Conservation (phyloP, 768 basidiomycete species). For the Termitomyces sp. region DNA sequence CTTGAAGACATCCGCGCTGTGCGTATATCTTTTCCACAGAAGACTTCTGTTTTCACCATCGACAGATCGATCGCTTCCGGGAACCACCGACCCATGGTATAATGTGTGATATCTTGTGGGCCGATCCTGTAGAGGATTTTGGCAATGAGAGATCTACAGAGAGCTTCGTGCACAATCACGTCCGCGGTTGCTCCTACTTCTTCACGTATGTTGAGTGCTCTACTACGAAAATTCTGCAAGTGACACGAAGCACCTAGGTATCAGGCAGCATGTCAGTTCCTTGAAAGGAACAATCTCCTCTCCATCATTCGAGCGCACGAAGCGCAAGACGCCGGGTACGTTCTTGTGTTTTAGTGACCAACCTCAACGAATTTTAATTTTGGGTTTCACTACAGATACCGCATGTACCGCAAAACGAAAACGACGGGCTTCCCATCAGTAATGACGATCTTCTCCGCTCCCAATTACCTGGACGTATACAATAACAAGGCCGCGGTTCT, state of each 20-base stretch:
- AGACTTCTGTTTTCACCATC: background rate
- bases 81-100: conserved; percentile 96
- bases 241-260: conserved; percentile 47
- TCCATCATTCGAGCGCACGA: conserved; percentile 98
- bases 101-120: conserved; percentile 99
- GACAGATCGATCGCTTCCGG: conserved; percentile 92
- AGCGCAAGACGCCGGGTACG: conserved; percentile 96
- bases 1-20: conserved; percentile 91
- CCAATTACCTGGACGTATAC: conserved; percentile 97
- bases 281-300: conserved; percentile 93
- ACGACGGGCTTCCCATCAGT: conserved; percentile 98
- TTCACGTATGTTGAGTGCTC: conserved; percentile 39
- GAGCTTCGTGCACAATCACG: conserved; percentile 92
- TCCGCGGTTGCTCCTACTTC: conserved; percentile 96
- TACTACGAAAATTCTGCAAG: background rate
- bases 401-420: conserved; percentile 99
- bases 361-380: background rate
- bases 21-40: conserved; percentile 20
- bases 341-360: conserved; percentile 17
- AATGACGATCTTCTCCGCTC: conserved; percentile 99
- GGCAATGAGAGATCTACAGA: conserved; percentile 90
- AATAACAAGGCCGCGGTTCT: conserved; percentile 99
- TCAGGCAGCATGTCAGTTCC: conserved; percentile 93
- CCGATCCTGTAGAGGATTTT: conserved; percentile 97
- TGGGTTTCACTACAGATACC: conserved; percentile 52